Percentiles rank a stretch among this genome's conserved stretches.
These are phyloP conservation scores for Pisolithus marmoratus DNA, from an alignment of 768 basidiomycete genomes.

Conservation along the genomic window DNA sequence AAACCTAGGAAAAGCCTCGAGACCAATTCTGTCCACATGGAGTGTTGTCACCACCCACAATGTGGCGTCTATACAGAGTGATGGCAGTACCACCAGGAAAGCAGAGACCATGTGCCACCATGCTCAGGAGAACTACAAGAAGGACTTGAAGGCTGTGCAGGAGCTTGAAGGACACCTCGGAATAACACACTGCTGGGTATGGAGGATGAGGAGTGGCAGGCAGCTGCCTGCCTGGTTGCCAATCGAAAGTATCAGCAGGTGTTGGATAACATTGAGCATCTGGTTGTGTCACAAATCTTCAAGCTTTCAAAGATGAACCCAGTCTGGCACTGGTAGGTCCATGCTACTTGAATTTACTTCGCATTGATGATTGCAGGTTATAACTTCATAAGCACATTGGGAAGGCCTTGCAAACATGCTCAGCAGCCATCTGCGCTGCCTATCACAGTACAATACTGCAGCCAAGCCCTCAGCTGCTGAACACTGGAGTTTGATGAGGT, in stretches of 20 bases:
- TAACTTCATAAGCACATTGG: constrained; percentile 6
- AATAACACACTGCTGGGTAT: not conserved
- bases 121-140: too few species aligned
- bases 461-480: not conserved
- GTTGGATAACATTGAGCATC: constrained; percentile 10
- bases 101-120: too few species aligned
- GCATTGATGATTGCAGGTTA: not conserved
- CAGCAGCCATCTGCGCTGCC: constrained; percentile 12
- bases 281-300: constrained; percentile 12
- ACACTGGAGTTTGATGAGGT: constrained; percentile 16
- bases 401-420: constrained; percentile 1
- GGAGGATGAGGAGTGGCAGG: constrained; percentile 6
- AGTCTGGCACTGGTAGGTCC: constrained; percentile 11
- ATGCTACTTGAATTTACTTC: too few species aligned
- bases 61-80: too few species aligned
- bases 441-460: not conserved
- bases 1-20: too few species aligned
- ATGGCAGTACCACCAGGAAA: too few species aligned
- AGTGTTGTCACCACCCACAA: too few species aligned
- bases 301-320: constrained; percentile 19
- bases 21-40: too few species aligned
- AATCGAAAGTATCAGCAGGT: constrained; percentile 4
- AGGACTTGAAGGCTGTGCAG: too few species aligned
- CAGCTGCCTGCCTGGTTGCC: not conserved
- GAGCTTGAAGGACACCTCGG: too few species aligned